Conservation (phyloP, 2,329 filamentous ascomycete species). For the Talaromyces sp. region DNA sequence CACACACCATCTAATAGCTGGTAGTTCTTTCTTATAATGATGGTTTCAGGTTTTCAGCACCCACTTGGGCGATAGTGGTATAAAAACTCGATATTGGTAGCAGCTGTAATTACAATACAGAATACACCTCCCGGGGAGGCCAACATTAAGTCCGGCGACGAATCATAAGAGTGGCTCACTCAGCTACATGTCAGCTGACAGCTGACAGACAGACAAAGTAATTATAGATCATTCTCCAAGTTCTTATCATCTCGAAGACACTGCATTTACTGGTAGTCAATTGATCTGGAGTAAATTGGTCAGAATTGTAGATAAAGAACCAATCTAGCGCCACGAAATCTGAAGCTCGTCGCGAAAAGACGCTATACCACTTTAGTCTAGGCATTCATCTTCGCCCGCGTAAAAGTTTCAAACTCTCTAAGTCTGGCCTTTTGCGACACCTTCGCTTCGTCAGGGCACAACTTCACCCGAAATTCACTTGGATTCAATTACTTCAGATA, state of each 20-base stretch:
- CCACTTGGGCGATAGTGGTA: not conserved
- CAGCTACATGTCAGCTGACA: not conserved
- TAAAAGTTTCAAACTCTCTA: constrained; percentile 15
- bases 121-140: constrained; percentile 11
- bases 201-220: not conserved
- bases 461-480: not conserved
- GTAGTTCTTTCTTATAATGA: not conserved
- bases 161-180: not conserved
- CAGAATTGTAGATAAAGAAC: not conserved
- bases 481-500: not conserved
- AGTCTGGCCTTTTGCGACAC: not conserved
- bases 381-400: constrained; percentile 6
- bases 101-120: constrained; percentile 7
- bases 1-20: no score
- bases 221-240: not conserved
- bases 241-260: not conserved
- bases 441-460: not conserved
- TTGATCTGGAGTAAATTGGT: no score
- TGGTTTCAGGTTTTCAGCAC: not conserved
- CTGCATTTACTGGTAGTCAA: not conserved
- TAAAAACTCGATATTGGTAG: not conserved
- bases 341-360: not conserved
- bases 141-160: constrained; percentile 7
- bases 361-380: constrained; percentile 17
- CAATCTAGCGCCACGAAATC: not conserved